Percentiles rank a stretch among this genome's conserved stretches.
phyloP scores from a whole-genome alignment of 2,329 filamentous ascomycete species.

The Bipolaris victoriae region DNA sequence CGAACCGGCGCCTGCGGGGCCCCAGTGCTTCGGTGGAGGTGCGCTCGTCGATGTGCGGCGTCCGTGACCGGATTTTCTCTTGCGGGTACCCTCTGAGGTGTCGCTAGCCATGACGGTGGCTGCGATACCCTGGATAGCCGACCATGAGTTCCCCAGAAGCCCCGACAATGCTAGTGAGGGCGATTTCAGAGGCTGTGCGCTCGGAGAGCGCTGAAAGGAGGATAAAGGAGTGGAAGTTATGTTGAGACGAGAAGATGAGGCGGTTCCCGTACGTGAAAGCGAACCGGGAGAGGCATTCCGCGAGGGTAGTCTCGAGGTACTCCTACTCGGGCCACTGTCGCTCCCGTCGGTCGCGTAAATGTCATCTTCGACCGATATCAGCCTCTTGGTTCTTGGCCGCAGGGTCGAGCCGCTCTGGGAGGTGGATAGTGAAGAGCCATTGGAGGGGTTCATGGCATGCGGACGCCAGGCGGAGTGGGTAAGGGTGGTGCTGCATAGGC shows the following conservation, averaged over 20 bases:
- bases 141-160: slow-evolving; percentile 58
- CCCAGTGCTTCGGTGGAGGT: slow-evolving; percentile 55
- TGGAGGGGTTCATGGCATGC: slow-evolving; percentile 50
- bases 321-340: slow-evolving; percentile 49
- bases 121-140: slow-evolving; percentile 56
- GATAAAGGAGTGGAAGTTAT: slow-evolving; percentile 37
- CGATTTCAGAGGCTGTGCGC: slow-evolving; percentile 31
- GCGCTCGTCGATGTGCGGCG: slow-evolving; percentile 46
- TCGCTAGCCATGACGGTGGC: slow-evolving; percentile 57
- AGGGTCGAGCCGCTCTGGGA: slow-evolving; percentile 54
- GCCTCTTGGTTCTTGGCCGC: slow-evolving; percentile 54
- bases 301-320: slow-evolving; percentile 42
- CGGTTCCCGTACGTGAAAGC: slow-evolving; percentile 21
- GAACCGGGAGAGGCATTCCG: slow-evolving; percentile 51
- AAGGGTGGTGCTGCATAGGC: slow-evolving; percentile 48
- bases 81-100: slow-evolving; percentile 25
- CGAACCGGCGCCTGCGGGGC: slow-evolving; percentile 48
- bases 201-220: slow-evolving; percentile 32
- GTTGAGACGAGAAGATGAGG: slow-evolving; percentile 43
- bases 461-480: slow-evolving; percentile 41
- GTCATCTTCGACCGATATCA: slow-evolving; percentile 58
- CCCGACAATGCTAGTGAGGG: slow-evolving; percentile 48
- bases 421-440: slow-evolving; percentile 45
- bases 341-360: slow-evolving; percentile 45
- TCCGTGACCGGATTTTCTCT: slow-evolving; percentile 39